A percentile compares a stretch with the other conserved stretches of the same genome.
Evolutionary conservation across 2,329 filamentous ascomycete genomes (phyloP).

Genomic region (Sporothrix schenckii): DNA sequence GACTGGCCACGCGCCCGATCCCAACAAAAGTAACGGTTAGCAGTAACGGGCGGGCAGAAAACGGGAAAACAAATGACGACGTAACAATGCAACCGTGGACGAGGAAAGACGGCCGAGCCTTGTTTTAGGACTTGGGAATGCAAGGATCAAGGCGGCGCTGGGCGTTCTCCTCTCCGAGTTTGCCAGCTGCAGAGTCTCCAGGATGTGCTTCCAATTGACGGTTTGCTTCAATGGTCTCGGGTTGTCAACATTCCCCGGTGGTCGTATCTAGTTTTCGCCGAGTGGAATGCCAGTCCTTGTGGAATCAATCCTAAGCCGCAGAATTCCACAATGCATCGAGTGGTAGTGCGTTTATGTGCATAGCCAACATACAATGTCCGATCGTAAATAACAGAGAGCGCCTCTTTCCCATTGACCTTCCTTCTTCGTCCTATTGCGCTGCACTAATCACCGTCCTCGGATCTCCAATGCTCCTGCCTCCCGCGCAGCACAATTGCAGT

Average conservation of each 20-base stretch:
- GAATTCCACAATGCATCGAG: constrained; percentile 1
- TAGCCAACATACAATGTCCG: neutral
- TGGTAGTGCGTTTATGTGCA: neutral
- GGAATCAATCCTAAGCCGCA: neutral
- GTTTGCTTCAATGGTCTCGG: neutral
- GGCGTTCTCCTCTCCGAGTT: neutral
- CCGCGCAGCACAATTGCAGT: constrained; percentile 15
- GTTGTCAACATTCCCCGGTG: neutral
- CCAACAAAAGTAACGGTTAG: neutral
- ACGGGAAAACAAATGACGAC: constrained; percentile 20
- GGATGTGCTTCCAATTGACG: neutral
- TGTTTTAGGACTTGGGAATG: neutral
- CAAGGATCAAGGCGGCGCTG: neutral
- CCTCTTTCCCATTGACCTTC: neutral
- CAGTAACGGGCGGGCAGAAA: constrained; percentile 12
- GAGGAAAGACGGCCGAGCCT: constrained; percentile 7
- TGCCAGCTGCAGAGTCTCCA: constrained; percentile 10
- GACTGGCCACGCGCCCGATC: neutral
- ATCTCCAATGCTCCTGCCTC: constrained; percentile 24
- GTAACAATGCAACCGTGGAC: constrained; percentile 25
- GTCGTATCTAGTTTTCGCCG: neutral
- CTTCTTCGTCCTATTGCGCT: constrained; percentile 3
- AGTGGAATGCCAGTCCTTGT: constrained; percentile 8
- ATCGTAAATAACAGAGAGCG: constrained; percentile 5
- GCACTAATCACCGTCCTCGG: neutral